phyloP scores from a whole-genome alignment of 257 asterid genomes.

The Henckelia pumila region DNA sequence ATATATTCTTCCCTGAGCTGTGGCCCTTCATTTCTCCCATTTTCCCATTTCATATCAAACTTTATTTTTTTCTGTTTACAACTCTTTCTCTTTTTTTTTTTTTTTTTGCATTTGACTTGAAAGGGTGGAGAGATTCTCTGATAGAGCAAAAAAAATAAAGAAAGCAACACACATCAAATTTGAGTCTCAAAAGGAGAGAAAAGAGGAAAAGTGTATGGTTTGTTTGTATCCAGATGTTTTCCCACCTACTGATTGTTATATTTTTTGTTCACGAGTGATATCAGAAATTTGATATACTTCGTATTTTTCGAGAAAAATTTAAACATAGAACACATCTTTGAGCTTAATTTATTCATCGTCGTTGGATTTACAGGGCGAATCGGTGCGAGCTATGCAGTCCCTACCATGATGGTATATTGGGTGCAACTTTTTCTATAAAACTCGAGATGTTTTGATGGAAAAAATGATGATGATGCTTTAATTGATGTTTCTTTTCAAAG shows the following conservation, averaged over 20 bases:
- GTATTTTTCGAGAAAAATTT: too few species aligned
- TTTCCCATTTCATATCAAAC: slow-evolving; percentile 67
- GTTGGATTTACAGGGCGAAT: slow-evolving; percentile 3
- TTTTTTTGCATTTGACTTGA: slow-evolving; percentile 67
- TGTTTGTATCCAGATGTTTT: slow-evolving; percentile 64
- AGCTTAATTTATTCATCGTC: neutral
- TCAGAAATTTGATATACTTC: neutral
- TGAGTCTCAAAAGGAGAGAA: slow-evolving; percentile 76
- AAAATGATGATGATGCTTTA: slow-evolving; percentile 36
- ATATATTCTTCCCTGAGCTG: slow-evolving; percentile 73
- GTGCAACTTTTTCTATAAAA: slow-evolving; percentile 48
- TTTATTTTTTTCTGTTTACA: slow-evolving; percentile 33
- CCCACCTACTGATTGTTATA: slow-evolving; percentile 26
- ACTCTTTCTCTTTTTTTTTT: slow-evolving; percentile 27
- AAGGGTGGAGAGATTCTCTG: slow-evolving; percentile 60
- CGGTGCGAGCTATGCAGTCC: slow-evolving; percentile 49
- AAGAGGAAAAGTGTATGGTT: slow-evolving; percentile 56
- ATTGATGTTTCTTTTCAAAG: slow-evolving; percentile 44
- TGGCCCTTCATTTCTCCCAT: slow-evolving; percentile 54
- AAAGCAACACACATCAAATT: slow-evolving; percentile 64
- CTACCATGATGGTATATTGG: slow-evolving; percentile 72
- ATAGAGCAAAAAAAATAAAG: slow-evolving; percentile 65
- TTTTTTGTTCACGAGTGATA: slow-evolving; percentile 27
- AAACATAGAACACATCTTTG: neutral
- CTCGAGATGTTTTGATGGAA: slow-evolving; percentile 44